A percentile compares a stretch with the other conserved stretches of the same genome.
Evolutionary conservation across 2,329 filamentous ascomycete genomes (phyloP).

Genomic region (Colletotrichum sidae): DNA sequence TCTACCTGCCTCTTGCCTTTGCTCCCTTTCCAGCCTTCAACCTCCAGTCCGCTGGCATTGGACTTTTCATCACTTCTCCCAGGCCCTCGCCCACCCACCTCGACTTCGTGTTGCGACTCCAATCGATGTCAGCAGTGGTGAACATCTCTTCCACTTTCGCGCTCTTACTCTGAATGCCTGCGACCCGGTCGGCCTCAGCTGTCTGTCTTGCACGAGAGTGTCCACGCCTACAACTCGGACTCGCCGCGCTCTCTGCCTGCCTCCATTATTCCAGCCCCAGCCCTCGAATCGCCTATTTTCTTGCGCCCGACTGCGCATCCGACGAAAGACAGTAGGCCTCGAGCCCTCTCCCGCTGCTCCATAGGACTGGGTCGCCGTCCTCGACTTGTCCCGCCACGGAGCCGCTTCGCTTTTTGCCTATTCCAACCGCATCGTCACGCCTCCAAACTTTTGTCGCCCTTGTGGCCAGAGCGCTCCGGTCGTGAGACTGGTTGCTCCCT

Average conservation of each 20-base stretch:
- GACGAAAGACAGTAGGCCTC: slow-evolving; percentile 3
- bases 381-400: slow-evolving; percentile 29
- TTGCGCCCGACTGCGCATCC: slow-evolving; percentile 16
- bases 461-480: slow-evolving; percentile 69
- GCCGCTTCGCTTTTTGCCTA: neutral
- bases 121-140: slow-evolving; percentile 23
- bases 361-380: slow-evolving; percentile 32
- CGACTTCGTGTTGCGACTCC: slow-evolving; percentile 15
- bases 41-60: neutral
- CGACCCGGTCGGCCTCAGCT: slow-evolving; percentile 1
- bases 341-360: slow-evolving; percentile 19
- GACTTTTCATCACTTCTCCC: too few relatives aligned
- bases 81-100: neutral
- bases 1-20: slow-evolving; percentile 11
- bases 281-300: neutral
- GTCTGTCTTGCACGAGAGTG: slow-evolving; percentile 22
- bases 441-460: slow-evolving; percentile 39
- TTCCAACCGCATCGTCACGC: slow-evolving; percentile 19
- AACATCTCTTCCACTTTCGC: slow-evolving; percentile 14
- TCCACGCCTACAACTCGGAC: slow-evolving; percentile 10
- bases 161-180: slow-evolving; percentile 20
- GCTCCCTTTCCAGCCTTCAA: slow-evolving; percentile 10
- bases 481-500: slow-evolving; percentile 69
- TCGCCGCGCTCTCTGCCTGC: slow-evolving; percentile 18
- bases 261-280: slow-evolving; percentile 13